Evolutionary conservation across 768 basidiomycete species (phyloP), one percentile per base, ranked within the genome.

Genomic region (Baorangia bicolor): DNA sequence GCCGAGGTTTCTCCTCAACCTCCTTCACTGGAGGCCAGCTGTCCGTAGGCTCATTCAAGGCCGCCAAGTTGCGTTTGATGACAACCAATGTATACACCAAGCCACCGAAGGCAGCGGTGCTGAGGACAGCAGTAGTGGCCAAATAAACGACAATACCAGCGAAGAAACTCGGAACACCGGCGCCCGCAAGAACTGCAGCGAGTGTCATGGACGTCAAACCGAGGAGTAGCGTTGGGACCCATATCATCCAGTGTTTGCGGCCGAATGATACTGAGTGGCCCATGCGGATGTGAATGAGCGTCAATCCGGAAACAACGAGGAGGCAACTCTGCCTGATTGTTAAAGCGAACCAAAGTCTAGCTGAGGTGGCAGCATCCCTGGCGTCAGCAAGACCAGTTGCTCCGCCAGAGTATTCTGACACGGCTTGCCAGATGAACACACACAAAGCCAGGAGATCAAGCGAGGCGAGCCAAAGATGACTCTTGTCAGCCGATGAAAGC

Each of bases 201-300:
- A 85, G 69, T 18, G 78, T 75, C 12, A 86, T 88, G 5, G 87
- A 86, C 0, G 80, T 77, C 25, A 77, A 58, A 28, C 77, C 74
- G 11, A 90, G 71, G 50, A 87, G 58, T 12, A 83, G 52, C 3
- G 81, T 82, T 2, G 89, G 89, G 10, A 76, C 79, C 86, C 85
- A 89, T 33, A 91, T 66, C 78, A 87, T 82, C 85, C 86, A 88
- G 58, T 90, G 87, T 47, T 74, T 83, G n/a, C 65, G 58, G 14
- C 89, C 88, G 59, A 88, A 88, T 10, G 85, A 81, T 12, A 89
- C 81, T 0, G 89, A 81, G 47, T 81, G 83, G 18, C 83, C 87
- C 77, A 86, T 75, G 14, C 88, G 83, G 57, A 90, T 81, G 55
- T 90, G 85, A 27, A 88, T 74, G 35, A 91, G 77, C 18, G 86